Evolutionary conservation across 129 eudicot species (phyloP).

Genomic region (Flaveria trinervia): DNA sequence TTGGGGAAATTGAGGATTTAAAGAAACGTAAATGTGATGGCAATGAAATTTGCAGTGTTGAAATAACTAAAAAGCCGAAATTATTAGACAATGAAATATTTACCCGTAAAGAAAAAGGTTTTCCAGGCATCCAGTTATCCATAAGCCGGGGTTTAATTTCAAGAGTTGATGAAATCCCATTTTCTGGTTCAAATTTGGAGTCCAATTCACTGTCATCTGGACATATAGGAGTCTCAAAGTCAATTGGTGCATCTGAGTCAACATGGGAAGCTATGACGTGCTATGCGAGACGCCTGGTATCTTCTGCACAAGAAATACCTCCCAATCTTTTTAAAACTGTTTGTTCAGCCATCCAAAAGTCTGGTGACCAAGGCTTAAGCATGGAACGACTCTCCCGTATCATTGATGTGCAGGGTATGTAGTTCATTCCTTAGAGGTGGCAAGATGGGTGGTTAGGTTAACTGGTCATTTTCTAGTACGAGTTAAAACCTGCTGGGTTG

Average conservation of each 20-base stretch:
- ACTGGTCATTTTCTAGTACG: neutral
- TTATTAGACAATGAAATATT: constrained; percentile 51
- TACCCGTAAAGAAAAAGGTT: constrained; percentile 84
- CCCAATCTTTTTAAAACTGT: constrained; percentile 54
- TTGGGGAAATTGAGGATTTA: constrained; percentile 79
- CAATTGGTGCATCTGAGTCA: constrained; percentile 42
- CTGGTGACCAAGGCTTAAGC: constrained; percentile 93
- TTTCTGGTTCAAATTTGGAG: constrained; percentile 34
- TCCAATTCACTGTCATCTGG: constrained; percentile 27
- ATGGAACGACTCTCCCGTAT: constrained; percentile 55
- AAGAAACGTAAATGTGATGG: constrained; percentile 63
- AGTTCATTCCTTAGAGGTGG: constrained; percentile 1
- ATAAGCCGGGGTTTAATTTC: constrained; percentile 50
- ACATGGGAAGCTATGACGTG: constrained; percentile 80
- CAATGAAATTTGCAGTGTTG: constrained; percentile 43
- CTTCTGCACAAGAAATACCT: constrained; percentile 31
- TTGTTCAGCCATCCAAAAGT: constrained; percentile 69
- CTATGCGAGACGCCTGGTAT: constrained; percentile 45
- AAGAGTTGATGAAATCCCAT: constrained; percentile 41
- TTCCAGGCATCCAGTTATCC: constrained; percentile 73
- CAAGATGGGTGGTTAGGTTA: constrained; percentile 2
- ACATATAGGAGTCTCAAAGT: constrained; percentile 30
- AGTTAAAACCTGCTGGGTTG: neutral
- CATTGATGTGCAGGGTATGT: constrained; percentile 48
- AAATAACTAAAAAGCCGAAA: constrained; percentile 51